Conservation (phyloP, 257 asterid species). For the Echium plantagineum region DNA sequence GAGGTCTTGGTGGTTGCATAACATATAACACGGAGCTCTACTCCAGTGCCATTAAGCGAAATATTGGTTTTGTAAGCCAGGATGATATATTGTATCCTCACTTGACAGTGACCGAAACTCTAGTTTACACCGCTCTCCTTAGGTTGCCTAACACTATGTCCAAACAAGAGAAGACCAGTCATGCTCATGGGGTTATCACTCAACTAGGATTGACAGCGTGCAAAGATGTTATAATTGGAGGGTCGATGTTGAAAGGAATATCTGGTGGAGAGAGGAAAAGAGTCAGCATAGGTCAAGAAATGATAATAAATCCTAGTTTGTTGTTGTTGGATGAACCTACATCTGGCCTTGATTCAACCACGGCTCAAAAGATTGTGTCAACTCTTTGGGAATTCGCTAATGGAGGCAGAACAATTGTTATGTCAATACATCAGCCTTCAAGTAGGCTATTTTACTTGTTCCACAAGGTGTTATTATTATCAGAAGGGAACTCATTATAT, state of each 20-base stretch:
- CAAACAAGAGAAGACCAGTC: slow-evolving; percentile 26
- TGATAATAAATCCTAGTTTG: slow-evolving; percentile 70
- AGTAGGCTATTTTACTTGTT: slow-evolving; percentile 67
- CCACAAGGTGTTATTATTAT: slow-evolving; percentile 55
- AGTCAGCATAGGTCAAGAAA: slow-evolving; percentile 79
- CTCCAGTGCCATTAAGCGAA: slow-evolving; percentile 44
- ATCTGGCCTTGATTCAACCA: slow-evolving; percentile 75
- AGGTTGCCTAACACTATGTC: slow-evolving; percentile 42
- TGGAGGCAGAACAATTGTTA: slow-evolving; percentile 58
- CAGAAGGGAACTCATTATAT: slow-evolving; percentile 61
- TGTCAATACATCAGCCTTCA: slow-evolving; percentile 88
- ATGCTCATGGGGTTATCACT: slow-evolving; percentile 40
- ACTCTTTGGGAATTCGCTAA: slow-evolving; percentile 47
- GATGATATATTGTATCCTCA: slow-evolving; percentile 70
- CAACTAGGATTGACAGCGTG: slow-evolving; percentile 55
- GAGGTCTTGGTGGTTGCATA: slow-evolving; percentile 35
- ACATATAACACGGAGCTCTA: slow-evolving; percentile 53
- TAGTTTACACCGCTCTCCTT: slow-evolving; percentile 55
- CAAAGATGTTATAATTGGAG: slow-evolving; percentile 44
- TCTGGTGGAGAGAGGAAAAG: slow-evolving; percentile 81
- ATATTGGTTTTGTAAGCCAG: slow-evolving; percentile 81
- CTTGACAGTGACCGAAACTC: slow-evolving; percentile 64
- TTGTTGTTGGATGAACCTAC: slow-evolving; percentile 79
- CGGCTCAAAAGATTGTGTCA: slow-evolving; percentile 59
- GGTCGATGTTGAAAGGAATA: slow-evolving; percentile 36